These are phyloP conservation scores for Exophiala sp. DNA, from an alignment of 2,329 filamentous ascomycete genomes.

Conservation along the genomic window DNA sequence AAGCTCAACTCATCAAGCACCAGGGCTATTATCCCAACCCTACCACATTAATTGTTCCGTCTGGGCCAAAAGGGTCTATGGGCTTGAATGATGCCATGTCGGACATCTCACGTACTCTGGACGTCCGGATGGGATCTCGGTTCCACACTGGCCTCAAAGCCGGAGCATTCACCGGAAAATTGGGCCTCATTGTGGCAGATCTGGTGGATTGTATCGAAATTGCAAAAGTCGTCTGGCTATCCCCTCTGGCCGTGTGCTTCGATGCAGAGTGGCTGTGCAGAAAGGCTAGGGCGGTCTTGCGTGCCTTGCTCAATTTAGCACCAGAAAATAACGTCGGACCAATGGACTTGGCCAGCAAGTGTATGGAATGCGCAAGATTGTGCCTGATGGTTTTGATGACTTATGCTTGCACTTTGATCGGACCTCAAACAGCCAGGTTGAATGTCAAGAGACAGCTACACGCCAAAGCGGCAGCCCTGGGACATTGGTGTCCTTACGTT, in stretches of 20 bases:
- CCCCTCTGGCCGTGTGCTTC: constrained; percentile 23
- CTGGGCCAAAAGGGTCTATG: constrained; percentile 7
- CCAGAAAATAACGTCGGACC: constrained; percentile 17
- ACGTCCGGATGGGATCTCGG: constrained; percentile 21
- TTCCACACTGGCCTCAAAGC: constrained; percentile 12
- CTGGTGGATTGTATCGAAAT: constrained; percentile 25
- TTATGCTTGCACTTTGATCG: constrained; percentile 24
- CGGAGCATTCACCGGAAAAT: constrained; percentile 9
- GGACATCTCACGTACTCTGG: constrained; percentile 18
- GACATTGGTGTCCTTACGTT: constrained; percentile 17
- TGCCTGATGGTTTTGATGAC: constrained; percentile 23
- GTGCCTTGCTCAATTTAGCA: constrained; percentile 15
- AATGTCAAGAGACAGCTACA: constrained; percentile 14
- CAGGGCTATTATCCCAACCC: constrained; percentile 13
- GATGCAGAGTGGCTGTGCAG: constrained; percentile 26
- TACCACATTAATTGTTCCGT: constrained; percentile 3
- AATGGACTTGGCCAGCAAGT: constrained; percentile 11
- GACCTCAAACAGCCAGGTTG: constrained; percentile 17
- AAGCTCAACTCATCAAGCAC: constrained; percentile 13
- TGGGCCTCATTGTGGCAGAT: constrained; percentile 15
- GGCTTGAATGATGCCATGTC: constrained; percentile 20
- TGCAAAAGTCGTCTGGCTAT: constrained; percentile 25
- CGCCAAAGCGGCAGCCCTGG: constrained; percentile 12
- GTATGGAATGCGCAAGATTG: constrained; percentile 14
- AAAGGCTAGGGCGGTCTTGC: constrained; percentile 21